Base-by-base conservation (phyloP, 495 filamentous ascomycete species). In the Jackrogersella multiformis region DNA sequence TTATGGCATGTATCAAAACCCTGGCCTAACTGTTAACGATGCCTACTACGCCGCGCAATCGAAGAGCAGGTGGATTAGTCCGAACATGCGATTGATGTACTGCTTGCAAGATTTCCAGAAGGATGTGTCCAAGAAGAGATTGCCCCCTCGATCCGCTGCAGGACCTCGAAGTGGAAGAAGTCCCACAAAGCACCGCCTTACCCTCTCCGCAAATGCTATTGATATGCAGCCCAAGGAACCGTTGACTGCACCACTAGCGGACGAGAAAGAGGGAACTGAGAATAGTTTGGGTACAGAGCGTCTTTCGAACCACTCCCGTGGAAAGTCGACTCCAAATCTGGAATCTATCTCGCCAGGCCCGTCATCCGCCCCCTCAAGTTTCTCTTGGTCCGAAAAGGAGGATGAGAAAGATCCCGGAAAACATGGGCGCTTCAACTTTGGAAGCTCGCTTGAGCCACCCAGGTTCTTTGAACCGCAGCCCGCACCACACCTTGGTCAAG, bases 51-150 rank as follows among this genome's bases (percentile, higher is more conserved):
- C 89, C 4, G 96, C 97, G 18, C 97, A 99, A 76, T 83, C 83
- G 41, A 90, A 91, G 73, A 97, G 94, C 73, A 87, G 86, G 66
- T 99, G 95, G 95, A 96, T 99, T 55, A 94, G 93, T 12, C 95
- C 95, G 1, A 99, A 99, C 74, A 99, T 99, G 95, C 93, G 91
- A 66, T 81, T 99, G 35, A 97, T 99, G 76, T 98, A 97, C 79
- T 94, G 95, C 76, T 82, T 99, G 51, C 94, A 96, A 36, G 95
- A 99, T 73, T 99, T 97, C 77, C 86, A 91, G 62, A 87, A 88
- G 66, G 86, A 88, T 64, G 78, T 93, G 7, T 69, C 83, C 3
- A 85, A 83, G 68, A 82, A 80, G 72, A 82, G 73, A 61, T 72
- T 79, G 13, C 56, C 66, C 3, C 77, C 68, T n/a, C 77, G 73